Evolutionary conservation across 129 eudicot genomes (phyloP).

Genomic region (Flaveria linearis): DNA sequence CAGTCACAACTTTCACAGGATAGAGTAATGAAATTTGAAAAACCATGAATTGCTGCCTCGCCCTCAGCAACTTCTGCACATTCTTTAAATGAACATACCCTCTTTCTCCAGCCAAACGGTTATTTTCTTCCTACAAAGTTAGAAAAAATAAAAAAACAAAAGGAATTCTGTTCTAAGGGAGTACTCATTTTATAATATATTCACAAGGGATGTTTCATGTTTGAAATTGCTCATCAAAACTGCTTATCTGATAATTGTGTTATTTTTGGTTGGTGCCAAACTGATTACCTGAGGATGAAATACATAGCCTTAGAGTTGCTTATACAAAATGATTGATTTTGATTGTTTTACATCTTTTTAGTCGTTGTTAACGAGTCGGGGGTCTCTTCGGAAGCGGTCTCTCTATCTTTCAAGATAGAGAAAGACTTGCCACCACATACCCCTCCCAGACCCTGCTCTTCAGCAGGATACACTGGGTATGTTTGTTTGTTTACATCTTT

Average conservation of each 20-base stretch:
- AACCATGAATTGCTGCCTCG: conserved; percentile 82
- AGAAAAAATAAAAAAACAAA: background rate
- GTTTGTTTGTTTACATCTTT: background rate
- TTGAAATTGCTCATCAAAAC: conserved; percentile 1
- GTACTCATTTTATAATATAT: background rate
- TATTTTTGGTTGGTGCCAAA: background rate
- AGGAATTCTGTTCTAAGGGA: background rate
- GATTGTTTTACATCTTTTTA: background rate
- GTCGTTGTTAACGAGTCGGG: background rate
- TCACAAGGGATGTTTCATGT: background rate
- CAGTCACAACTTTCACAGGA: conserved; percentile 77
- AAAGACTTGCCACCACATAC: no score
- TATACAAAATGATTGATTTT: background rate
- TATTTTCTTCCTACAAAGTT: conserved; percentile 60
- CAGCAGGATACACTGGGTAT: no score
- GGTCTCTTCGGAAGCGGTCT: no score
- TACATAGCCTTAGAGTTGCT: background rate
- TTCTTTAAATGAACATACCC: conserved; percentile 56
- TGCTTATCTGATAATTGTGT: background rate
- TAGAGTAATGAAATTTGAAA: conserved; percentile 82
- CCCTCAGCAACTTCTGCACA: conserved; percentile 65
- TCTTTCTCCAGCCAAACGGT: conserved; percentile 74
- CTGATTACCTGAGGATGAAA: background rate
- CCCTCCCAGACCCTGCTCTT: no score
- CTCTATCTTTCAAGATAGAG: no score